Percentiles rank a stretch among this genome's conserved stretches.
These are phyloP conservation scores for Kodamaea fungicola DNA, from an alignment of 1,139 yeast genomes.

Conservation along the genomic window DNA sequence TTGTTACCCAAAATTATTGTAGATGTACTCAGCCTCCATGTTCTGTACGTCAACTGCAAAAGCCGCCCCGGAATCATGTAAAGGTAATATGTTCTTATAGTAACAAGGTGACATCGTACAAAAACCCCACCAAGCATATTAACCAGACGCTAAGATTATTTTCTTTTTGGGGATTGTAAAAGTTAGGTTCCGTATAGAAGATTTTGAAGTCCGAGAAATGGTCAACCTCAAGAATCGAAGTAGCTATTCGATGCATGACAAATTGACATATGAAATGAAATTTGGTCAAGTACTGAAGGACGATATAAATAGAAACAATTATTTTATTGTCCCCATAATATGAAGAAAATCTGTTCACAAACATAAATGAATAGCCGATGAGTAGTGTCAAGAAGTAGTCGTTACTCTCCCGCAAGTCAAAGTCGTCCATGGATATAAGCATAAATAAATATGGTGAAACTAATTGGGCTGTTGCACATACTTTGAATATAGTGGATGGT, in stretches of 20 bases:
- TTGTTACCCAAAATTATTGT: too few species aligned
- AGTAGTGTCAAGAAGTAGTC: conserved; percentile 27
- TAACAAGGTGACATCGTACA: neutral
- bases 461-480: too few species aligned
- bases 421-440: too few species aligned
- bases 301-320: conserved; percentile 11
- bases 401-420: conserved; percentile 18
- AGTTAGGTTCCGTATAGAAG: conserved; percentile 3
- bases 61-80: too few species aligned
- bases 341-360: conserved; percentile 13
- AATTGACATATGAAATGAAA: conserved; percentile 26
- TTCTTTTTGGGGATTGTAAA: neutral
- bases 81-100: too few species aligned
- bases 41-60: too few species aligned
- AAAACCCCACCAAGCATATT: conserved; percentile 1
- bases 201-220: conserved; percentile 3
- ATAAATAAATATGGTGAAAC: too few species aligned
- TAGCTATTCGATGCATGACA: conserved; percentile 19
- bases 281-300: conserved; percentile 19
- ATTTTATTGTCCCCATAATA: neutral
- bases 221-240: conserved; percentile 11
- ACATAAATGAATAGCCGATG: conserved; percentile 25
- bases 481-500: too few species aligned
- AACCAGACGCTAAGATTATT: neutral
- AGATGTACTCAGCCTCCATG: too few species aligned